Evolutionary conservation across 306 rosid species (phyloP).

Genomic region (Cucumis melo): DNA sequence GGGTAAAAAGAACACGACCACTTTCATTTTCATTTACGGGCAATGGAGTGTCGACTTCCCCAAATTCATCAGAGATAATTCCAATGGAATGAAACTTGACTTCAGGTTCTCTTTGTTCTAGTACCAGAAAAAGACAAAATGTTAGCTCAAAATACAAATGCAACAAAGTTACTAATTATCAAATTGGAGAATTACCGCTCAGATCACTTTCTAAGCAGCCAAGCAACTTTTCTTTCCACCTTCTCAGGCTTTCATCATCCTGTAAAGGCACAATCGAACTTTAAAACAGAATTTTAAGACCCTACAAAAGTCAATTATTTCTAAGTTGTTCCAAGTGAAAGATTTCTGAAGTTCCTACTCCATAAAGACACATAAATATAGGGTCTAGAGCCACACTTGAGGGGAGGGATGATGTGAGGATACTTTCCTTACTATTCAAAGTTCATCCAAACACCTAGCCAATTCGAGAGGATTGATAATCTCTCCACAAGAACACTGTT

Average conservation of each 20-base stretch:
- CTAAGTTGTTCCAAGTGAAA: not conserved
- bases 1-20: conserved; percentile 45
- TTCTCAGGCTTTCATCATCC: conserved; percentile 96
- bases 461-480: too few relatives aligned
- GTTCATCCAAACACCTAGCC: too few relatives aligned
- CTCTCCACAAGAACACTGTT: too few relatives aligned
- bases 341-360: not conserved
- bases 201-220: conserved; percentile 82
- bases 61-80: conserved; percentile 58
- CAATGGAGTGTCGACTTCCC: conserved; percentile 57
- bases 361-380: not conserved
- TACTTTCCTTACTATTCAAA: too few relatives aligned
- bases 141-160: conserved; percentile 6
- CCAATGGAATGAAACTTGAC: conserved; percentile 76
- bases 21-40: conserved; percentile 37
- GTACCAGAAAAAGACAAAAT: not conserved
- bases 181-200: conserved; percentile 36
- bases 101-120: conserved; percentile 63
- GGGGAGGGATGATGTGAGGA: not conserved
- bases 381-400: not conserved
- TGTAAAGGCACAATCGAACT: conserved; percentile 16
- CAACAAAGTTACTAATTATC: conserved; percentile 1
- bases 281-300: conserved; percentile 5
- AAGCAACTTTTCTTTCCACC: conserved; percentile 96
- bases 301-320: not conserved